Evolutionary conservation across 208 protist genomes (phyloP), one percentile per base, ranked within the genome.

Genomic region (Naegleria gruberi): DNA sequence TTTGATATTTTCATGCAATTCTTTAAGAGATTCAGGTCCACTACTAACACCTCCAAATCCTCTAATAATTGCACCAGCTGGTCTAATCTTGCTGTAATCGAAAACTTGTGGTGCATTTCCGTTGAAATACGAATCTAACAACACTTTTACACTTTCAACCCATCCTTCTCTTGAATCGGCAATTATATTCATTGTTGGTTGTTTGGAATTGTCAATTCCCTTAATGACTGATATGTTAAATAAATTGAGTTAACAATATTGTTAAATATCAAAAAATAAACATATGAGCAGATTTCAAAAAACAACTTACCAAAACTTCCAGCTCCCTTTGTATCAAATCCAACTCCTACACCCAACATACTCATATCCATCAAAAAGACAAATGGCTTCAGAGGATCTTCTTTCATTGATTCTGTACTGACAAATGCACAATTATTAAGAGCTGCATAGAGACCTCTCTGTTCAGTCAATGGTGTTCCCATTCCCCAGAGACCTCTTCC

Each of bases 351-450:
- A 30, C 94, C 94, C 5, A 97, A 91, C 95, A 97, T 96, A 77
- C 93, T 85, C 23, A 92, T 91, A 81, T 97, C 95, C 94, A 97
- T 96, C 6, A 97, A 82, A 77, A 97, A 97, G 8, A 81, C 73
- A 83, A 97, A 97, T 0, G 95, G 95, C 43, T 92, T 94, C 51
- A 91, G 87, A 40, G 90, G 87, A 40, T 92, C 73, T 10, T 57
- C 41, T 37, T 84, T 57, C 17, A 94, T 87, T 19, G 51, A 34
- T 7, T 89, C 45, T 6, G 93, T 95, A n/a, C 23, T 65, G 2
- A 95, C 93, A 34, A 95, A 95, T 37, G 93, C 92, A 74, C 95
- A 97, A 89, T 97, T 97, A 89, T 97, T 97, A 1, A 97, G 87
- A 23, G 95, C 94, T 2, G 95, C 95, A 74, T 92, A 96, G 0